These are phyloP conservation scores for Citrus mangshanensis DNA, from an alignment of 345 rosid genomes.

Conservation along the genomic window DNA sequence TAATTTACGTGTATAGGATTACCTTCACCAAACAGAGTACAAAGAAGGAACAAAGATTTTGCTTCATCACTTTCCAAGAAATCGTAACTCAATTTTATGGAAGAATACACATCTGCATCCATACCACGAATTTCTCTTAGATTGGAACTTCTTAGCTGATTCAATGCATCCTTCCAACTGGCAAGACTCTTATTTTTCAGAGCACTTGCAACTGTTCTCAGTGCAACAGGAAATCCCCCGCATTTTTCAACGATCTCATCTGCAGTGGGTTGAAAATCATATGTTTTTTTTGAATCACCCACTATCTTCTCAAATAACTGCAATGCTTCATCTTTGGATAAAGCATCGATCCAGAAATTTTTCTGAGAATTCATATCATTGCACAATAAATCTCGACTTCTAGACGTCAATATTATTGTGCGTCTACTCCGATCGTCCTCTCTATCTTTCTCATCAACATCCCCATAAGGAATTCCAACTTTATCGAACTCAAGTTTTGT, in stretches of 20 bases:
- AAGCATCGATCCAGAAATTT: not conserved
- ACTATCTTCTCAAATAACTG: not conserved
- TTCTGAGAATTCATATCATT: constrained; percentile 11
- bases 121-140: not conserved
- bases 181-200: not conserved
- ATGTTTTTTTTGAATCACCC: not conserved
- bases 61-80: not conserved
- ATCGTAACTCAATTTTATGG: not conserved
- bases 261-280: not conserved
- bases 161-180: constrained; percentile 1
- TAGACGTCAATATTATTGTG: constrained; percentile 28
- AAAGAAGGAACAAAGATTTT: not conserved
- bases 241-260: not conserved
- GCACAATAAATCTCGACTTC: not conserved
- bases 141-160: not conserved
- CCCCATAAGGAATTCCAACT: not conserved
- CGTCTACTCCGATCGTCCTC: not conserved
- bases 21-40: not conserved
- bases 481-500: not conserved
- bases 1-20: rapidly evolving
- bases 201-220: constrained; percentile 1
- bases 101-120: rapidly evolving
- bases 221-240: constrained; percentile 15
- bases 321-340: constrained; percentile 1
- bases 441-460: not conserved